Percentiles rank a stretch among this genome's conserved stretches.
Evolutionary conservation across 2,329 filamentous ascomycete species (phyloP).

Genomic region (Leptographium lundbergii): DNA sequence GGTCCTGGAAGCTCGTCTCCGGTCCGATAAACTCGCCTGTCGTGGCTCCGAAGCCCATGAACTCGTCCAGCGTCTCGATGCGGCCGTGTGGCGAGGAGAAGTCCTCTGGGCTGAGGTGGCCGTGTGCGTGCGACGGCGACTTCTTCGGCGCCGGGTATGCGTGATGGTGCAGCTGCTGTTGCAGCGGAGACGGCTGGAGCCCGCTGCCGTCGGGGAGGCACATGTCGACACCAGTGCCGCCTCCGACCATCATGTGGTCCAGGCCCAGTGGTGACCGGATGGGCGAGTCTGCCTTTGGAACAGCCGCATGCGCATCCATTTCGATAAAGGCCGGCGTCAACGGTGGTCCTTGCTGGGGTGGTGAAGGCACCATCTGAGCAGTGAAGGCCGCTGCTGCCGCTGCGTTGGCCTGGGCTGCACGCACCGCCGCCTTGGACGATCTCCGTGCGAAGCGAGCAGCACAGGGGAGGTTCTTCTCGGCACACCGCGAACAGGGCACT

Average conservation of each 20-base stretch:
- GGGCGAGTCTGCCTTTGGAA: constrained; percentile 9
- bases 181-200: not conserved
- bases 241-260: constrained; percentile 5
- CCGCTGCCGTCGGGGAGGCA: constrained; percentile 6
- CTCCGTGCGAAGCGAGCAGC: constrained; percentile 36
- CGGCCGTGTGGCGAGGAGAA: constrained; percentile 25
- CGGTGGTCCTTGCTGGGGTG: constrained; percentile 15
- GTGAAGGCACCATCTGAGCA: constrained; percentile 10
- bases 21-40: constrained; percentile 21
- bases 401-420: constrained; percentile 27
- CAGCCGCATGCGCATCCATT: constrained; percentile 18
- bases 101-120: constrained; percentile 21
- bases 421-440: constrained; percentile 33
- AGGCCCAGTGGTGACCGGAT: constrained; percentile 1
- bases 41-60: constrained; percentile 17
- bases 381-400: constrained; percentile 21
- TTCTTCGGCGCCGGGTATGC: constrained; percentile 11
- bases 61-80: constrained; percentile 27
- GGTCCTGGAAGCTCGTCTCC: constrained; percentile 28
- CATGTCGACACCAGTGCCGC: constrained; percentile 5
- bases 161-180: constrained; percentile 1
- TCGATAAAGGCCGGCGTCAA: constrained; percentile 25
- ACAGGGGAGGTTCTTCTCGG: constrained; percentile 34
- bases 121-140: constrained; percentile 18
- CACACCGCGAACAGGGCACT: constrained; percentile 34